Conservation (phyloP, 164 flowering plant genomes). For the Stephania cephalantha region DNA sequence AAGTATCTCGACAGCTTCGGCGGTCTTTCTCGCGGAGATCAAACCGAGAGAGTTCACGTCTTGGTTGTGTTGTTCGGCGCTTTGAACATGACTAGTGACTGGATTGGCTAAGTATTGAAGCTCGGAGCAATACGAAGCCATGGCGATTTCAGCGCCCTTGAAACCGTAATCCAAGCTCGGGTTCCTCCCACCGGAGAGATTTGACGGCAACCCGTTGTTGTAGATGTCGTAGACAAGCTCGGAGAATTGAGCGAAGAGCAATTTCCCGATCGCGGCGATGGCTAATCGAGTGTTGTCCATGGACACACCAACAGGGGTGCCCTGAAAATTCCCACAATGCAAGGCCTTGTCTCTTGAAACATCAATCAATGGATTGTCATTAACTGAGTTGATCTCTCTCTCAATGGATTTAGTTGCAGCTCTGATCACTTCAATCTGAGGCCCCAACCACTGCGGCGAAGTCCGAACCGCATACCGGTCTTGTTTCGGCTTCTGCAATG, state of each 20-base stretch:
- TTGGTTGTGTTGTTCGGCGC: conserved; percentile 66
- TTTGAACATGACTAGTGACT: conserved; percentile 61
- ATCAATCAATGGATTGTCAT: conserved; percentile 57
- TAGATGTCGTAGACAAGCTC: conserved; percentile 59
- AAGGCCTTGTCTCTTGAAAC: conserved; percentile 54
- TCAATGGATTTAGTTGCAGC: conserved; percentile 45
- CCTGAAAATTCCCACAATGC: conserved; percentile 66
- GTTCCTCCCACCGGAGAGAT: conserved; percentile 50
- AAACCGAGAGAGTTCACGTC: conserved; percentile 62
- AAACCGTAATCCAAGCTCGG: conserved; percentile 65
- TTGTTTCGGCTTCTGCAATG: conserved; percentile 56
- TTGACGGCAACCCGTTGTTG: conserved; percentile 61
- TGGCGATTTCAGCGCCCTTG: conserved; percentile 54
- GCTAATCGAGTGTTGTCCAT: conserved; percentile 66
- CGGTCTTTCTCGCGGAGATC: conserved; percentile 51
- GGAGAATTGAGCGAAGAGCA: conserved; percentile 61
- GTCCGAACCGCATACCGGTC: conserved; percentile 67
- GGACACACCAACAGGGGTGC: conserved; percentile 64
- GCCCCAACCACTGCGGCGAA: conserved; percentile 61
- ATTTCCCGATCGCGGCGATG: conserved; percentile 49
- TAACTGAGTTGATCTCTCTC: conserved; percentile 60
- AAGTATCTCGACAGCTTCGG: conserved; percentile 49
- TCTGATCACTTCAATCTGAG: conserved; percentile 53
- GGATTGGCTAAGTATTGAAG: conserved; percentile 63
- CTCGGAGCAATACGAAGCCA: conserved; percentile 61